Conservation (phyloP, 1,284 basidiomycete genomes). For the Thelephora terrestris region DNA sequence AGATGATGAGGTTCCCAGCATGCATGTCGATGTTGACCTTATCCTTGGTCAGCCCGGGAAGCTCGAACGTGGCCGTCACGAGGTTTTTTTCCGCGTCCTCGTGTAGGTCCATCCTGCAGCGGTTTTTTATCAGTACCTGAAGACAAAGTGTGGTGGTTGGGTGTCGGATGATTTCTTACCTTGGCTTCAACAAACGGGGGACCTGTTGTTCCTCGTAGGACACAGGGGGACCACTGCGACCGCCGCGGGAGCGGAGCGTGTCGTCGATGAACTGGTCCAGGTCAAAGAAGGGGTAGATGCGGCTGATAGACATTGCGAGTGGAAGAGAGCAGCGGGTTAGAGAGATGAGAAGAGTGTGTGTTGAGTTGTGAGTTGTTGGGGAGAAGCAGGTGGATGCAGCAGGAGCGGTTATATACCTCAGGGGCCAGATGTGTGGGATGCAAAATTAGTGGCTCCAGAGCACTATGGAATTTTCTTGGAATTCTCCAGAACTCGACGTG, state of each 20-base stretch:
- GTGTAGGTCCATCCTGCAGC: constrained; percentile 35
- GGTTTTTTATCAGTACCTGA: background rate
- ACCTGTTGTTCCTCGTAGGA: constrained; percentile 5
- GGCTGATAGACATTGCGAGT: constrained; percentile 22
- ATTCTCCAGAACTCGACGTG: too few relatives aligned
- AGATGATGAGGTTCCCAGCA: constrained; percentile 33
- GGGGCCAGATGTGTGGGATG: too few relatives aligned
- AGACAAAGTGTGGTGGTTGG: background rate
- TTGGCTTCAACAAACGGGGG: constrained; percentile 15
- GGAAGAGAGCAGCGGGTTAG: background rate
- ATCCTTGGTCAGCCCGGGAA: constrained; percentile 36
- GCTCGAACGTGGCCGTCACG: constrained; percentile 38
- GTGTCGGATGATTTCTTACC: constrained; percentile 12
- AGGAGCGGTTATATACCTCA: too few relatives aligned
- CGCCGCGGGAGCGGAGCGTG: constrained; percentile 23
- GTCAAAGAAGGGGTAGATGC: constrained; percentile 38
- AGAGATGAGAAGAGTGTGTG: too few relatives aligned
- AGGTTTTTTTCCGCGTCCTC: constrained; percentile 30
- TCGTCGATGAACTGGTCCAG: constrained; percentile 43
- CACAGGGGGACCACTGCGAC: constrained; percentile 8
- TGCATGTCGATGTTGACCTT: constrained; percentile 33
- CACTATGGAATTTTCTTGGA: too few relatives aligned
- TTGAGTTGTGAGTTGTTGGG: too few relatives aligned
- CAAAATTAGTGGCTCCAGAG: too few relatives aligned
- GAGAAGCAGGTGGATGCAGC: too few relatives aligned